Percentiles rank a stretch among this genome's conserved stretches.
phyloP scores from a whole-genome alignment of 2,329 filamentous ascomycete genomes.

The Microdochium nivale region DNA sequence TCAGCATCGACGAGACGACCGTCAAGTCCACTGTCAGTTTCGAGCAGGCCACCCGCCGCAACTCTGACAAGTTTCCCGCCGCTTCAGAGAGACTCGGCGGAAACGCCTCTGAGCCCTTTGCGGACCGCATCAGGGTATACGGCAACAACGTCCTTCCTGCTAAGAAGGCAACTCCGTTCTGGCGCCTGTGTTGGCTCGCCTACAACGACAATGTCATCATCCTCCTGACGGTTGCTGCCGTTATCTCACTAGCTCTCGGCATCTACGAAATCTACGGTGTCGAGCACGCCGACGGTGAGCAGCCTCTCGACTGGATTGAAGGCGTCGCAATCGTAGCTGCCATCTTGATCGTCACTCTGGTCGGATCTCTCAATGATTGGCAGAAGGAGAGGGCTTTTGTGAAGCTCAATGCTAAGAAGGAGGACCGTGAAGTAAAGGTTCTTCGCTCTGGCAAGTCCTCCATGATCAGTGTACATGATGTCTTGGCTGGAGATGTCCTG shows the following conservation, averaged over 20 bases:
- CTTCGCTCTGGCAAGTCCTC: conserved; percentile 55
- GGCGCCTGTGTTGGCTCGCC: conserved; percentile 56
- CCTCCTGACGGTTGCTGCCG: conserved; percentile 57
- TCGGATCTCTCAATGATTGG: conserved; percentile 53
- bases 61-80: conserved; percentile 11
- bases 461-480: conserved; percentile 52
- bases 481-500: conserved; percentile 58
- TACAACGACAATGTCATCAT: conserved; percentile 71
- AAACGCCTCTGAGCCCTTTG: conserved; percentile 15
- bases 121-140: conserved; percentile 51
- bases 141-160: conserved; percentile 51
- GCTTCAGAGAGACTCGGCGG: background rate
- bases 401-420: conserved; percentile 48
- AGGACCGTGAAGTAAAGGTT: conserved; percentile 53
- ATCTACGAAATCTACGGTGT: conserved; percentile 56
- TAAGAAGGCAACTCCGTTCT: conserved; percentile 50
- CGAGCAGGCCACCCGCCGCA: conserved; percentile 16
- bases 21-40: conserved; percentile 18
- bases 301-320: conserved; percentile 51
- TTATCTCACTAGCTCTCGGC: conserved; percentile 60
- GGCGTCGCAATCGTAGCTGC: conserved; percentile 54
- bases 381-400: conserved; percentile 54
- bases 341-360: conserved; percentile 51
- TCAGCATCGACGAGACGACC: conserved; percentile 58
- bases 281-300: conserved; percentile 27